A percentile compares a stretch with the other conserved stretches of the same genome.
phyloP scores from a whole-genome alignment of 1,284 basidiomycete genomes.

The Ustilago curta region DNA sequence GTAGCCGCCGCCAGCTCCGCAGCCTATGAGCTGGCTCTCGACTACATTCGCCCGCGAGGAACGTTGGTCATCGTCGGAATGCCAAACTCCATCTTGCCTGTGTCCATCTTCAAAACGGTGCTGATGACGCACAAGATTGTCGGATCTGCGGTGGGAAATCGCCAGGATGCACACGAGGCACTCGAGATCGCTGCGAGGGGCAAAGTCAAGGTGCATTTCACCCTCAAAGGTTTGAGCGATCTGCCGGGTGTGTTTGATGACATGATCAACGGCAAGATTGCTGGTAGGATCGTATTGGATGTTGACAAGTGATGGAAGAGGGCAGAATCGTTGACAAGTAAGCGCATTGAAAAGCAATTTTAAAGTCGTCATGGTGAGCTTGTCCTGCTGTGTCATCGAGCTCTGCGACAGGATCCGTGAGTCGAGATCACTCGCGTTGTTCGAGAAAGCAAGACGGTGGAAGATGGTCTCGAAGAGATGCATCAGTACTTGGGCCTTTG shows the following conservation, averaged over 20 bases:
- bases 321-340: no score
- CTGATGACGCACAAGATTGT: constrained; percentile 76
- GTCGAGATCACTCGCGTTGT: no score
- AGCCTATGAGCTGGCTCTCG: constrained; percentile 78
- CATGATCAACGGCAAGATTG: constrained; percentile 74
- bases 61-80: constrained; percentile 81
- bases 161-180: constrained; percentile 70
- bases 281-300: constrained; percentile 78
- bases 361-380: neutral
- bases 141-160: constrained; percentile 79
- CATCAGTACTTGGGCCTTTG: no score
- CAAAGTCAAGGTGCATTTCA: constrained; percentile 76
- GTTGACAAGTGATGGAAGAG: constrained; percentile 47
- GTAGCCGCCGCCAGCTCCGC: constrained; percentile 70
- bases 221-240: constrained; percentile 73
- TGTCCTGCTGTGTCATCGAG: neutral
- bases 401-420: no score
- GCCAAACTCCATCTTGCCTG: constrained; percentile 75
- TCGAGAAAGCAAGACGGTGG: no score
- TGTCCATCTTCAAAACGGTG: constrained; percentile 78
- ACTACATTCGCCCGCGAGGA: constrained; percentile 74
- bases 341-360: neutral
- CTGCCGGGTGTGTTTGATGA: constrained; percentile 74
- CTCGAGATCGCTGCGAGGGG: constrained; percentile 78
- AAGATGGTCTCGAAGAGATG: no score